Percentiles rank a stretch among this genome's conserved stretches.
Conservation (phyloP, 2,329 filamentous ascomycete genomes). For the Knufia petricola region DNA sequence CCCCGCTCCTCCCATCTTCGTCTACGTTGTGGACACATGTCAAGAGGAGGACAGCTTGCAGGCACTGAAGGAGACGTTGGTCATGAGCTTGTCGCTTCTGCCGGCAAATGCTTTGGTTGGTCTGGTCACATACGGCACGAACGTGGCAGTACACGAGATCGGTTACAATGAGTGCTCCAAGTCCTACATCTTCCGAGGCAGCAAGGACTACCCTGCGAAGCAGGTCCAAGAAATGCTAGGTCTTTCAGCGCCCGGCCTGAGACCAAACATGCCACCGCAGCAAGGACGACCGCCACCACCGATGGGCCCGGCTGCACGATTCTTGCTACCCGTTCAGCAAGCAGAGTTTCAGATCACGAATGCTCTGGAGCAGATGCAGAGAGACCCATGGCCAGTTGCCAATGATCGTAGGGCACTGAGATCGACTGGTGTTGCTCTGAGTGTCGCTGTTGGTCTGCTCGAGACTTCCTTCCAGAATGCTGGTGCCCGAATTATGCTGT, state of each 20-base stretch:
- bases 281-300: slow-evolving; percentile 65
- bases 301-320: slow-evolving; percentile 74
- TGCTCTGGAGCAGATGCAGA: slow-evolving; percentile 86
- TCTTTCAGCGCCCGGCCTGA: slow-evolving; percentile 59
- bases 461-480: slow-evolving; percentile 95
- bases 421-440: slow-evolving; percentile 92
- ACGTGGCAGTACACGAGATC: slow-evolving; percentile 90
- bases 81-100: slow-evolving; percentile 56
- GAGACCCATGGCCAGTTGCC: slow-evolving; percentile 93
- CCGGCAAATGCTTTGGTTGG: slow-evolving; percentile 56
- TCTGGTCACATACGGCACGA: slow-evolving; percentile 68
- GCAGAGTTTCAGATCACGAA: slow-evolving; percentile 97
- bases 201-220: slow-evolving; percentile 95
- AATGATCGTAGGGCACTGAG: slow-evolving; percentile 83
- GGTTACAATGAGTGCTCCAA: slow-evolving; percentile 97
- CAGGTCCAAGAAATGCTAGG: slow-evolving; percentile 99
- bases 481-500: slow-evolving; percentile 92
- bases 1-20: slow-evolving; percentile 56
- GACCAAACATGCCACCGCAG: slow-evolving; percentile 62
- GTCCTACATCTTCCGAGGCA: slow-evolving; percentile 95
- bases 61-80: slow-evolving; percentile 56
- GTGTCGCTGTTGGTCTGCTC: slow-evolving; percentile 82
- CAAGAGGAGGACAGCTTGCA: slow-evolving; percentile 60
- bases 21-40: slow-evolving; percentile 60
- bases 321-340: slow-evolving; percentile 87